Percentiles rank a stretch among this genome's conserved stretches.
phyloP scores from a whole-genome alignment of 306 rosid species.

The Fagus sylvatica region DNA sequence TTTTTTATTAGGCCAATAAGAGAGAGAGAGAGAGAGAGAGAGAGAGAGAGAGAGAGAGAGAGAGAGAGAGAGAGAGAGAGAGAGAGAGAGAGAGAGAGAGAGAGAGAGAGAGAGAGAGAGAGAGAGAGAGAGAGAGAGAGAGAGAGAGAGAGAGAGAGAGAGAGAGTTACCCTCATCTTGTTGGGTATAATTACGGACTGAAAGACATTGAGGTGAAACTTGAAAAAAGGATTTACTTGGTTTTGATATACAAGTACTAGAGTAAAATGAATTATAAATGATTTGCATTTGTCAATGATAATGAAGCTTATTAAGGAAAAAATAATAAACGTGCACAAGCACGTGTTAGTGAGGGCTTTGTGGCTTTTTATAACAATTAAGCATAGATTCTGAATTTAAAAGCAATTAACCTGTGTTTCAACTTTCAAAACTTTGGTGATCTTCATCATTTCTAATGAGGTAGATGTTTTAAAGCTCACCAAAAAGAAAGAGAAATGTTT shows the following conservation, averaged over 20 bases:
- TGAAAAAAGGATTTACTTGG: background rate
- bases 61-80: too few relatives aligned
- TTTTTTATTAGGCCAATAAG: background rate
- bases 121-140: too few relatives aligned
- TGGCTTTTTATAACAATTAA: background rate
- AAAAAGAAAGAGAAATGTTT: background rate
- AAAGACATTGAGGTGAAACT: conserved; percentile 7
- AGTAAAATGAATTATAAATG: background rate
- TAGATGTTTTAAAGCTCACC: background rate
- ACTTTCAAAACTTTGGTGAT: background rate
- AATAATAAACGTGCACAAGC: background rate
- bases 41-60: too few relatives aligned
- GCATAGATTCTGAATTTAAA: background rate
- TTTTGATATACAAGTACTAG: background rate
- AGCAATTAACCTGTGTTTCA: background rate
- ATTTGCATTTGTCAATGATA: background rate
- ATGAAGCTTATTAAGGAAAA: background rate
- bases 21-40: too few relatives aligned
- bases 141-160: background rate
- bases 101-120: too few relatives aligned
- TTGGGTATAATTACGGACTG: background rate
- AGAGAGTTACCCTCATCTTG: background rate
- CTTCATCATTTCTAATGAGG: background rate
- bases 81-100: too few relatives aligned
- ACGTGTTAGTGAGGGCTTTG: background rate